Percentiles rank a stretch among this genome's conserved stretches.
Evolutionary conservation across 1,139 yeast species (phyloP).

Genomic region (Yamadazyma aaseri): DNA sequence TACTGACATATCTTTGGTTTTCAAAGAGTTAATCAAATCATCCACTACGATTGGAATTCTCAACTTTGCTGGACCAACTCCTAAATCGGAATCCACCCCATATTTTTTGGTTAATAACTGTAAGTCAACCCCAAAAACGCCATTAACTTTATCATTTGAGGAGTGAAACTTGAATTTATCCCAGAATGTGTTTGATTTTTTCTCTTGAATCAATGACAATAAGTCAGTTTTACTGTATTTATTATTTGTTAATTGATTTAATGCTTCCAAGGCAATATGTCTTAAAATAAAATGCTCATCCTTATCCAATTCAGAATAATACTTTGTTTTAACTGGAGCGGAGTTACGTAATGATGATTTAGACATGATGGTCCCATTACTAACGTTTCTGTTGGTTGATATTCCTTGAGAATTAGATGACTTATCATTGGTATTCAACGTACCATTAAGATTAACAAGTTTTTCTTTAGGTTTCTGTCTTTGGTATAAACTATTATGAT

Average conservation of each 20-base stretch:
- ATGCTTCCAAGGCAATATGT: slow-evolving; percentile 66
- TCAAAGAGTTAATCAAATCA: slow-evolving; percentile 78
- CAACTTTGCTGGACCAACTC: slow-evolving; percentile 80
- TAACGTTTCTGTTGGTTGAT: slow-evolving; percentile 4
- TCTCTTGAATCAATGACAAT: slow-evolving; percentile 52
- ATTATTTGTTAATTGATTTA: slow-evolving; percentile 39
- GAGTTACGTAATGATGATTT: slow-evolving; percentile 1
- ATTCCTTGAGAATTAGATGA: slow-evolving; percentile 18
- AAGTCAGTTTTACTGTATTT: slow-evolving; percentile 52
- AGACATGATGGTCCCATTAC: background rate
- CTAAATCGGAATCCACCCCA: slow-evolving; percentile 85
- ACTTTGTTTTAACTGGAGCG: slow-evolving; percentile 27
- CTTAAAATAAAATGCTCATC: slow-evolving; percentile 63
- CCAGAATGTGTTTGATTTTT: slow-evolving; percentile 68
- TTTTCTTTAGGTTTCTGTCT: slow-evolving; percentile 32
- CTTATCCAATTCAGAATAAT: slow-evolving; percentile 69
- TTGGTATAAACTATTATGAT: slow-evolving; percentile 52
- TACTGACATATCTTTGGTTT: slow-evolving; percentile 92
- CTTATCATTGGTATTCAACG: slow-evolving; percentile 17
- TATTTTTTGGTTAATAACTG: slow-evolving; percentile 68
- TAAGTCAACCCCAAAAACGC: slow-evolving; percentile 80
- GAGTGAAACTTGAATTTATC: slow-evolving; percentile 51
- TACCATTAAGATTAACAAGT: slow-evolving; percentile 5
- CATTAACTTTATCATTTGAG: slow-evolving; percentile 25
- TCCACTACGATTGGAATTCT: slow-evolving; percentile 85